Evolutionary conservation across 257 asterid species (phyloP).

Genomic region (Fraxinus excelsior): DNA sequence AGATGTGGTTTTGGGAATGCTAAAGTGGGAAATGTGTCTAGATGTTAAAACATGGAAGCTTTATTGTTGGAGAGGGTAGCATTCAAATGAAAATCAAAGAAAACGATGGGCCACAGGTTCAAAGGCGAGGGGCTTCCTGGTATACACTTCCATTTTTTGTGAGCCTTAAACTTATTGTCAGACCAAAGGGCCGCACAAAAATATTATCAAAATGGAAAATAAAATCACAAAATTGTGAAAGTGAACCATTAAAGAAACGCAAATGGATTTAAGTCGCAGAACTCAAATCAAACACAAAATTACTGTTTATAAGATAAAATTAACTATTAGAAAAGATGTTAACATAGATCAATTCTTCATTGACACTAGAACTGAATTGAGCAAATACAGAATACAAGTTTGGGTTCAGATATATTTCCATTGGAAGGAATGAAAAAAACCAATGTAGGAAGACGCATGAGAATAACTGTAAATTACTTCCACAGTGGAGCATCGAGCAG

Average conservation of each 20-base stretch:
- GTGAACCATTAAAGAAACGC: background rate
- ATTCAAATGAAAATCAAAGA: constrained; percentile 21
- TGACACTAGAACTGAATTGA: background rate
- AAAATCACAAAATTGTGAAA: background rate
- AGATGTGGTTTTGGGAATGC: constrained; percentile 30
- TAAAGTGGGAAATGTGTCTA: constrained; percentile 36
- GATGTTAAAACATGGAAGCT: constrained; percentile 26
- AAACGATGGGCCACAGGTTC: constrained; percentile 21
- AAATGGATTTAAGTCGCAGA: background rate
- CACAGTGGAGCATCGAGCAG: background rate
- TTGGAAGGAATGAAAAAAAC: background rate
- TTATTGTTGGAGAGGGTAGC: constrained; percentile 30
- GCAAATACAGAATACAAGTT: background rate
- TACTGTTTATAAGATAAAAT: background rate
- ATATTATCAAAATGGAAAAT: background rate
- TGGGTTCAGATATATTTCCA: background rate
- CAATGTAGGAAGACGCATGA: background rate
- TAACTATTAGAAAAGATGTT: background rate
- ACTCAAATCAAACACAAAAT: background rate
- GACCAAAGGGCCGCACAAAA: background rate
- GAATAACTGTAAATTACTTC: no score
- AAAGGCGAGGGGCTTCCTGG: background rate
- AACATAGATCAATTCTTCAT: background rate
- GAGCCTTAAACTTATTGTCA: background rate
- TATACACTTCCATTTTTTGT: background rate